phyloP scores from a whole-genome alignment of 257 asterid genomes.

The Schizonepeta tenuifolia region DNA sequence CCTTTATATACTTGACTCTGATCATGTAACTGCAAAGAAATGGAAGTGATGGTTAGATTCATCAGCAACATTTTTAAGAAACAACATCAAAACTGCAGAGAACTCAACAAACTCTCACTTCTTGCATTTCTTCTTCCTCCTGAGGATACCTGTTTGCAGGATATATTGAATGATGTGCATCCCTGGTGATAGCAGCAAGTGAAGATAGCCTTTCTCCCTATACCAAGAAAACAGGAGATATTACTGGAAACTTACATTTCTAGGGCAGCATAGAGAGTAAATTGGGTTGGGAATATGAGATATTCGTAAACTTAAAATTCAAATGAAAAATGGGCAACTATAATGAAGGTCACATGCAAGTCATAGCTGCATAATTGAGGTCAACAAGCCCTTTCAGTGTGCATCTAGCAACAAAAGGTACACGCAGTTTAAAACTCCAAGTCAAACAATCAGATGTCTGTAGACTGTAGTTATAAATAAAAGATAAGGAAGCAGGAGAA shows the following conservation, averaged over 20 bases:
- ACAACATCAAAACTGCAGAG: slow-evolving; percentile 24
- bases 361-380: neutral
- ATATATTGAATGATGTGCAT: slow-evolving; percentile 44
- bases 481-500: too few species aligned
- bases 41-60: slow-evolving; percentile 16
- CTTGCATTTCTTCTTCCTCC: slow-evolving; percentile 47
- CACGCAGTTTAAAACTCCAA: neutral
- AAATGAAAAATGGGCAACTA: neutral
- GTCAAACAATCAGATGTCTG: neutral
- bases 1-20: slow-evolving; percentile 48
- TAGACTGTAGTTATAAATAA: too few species aligned
- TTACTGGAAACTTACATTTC: slow-evolving; percentile 21
- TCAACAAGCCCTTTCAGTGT: neutral
- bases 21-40: slow-evolving; percentile 54
- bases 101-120: slow-evolving; percentile 48
- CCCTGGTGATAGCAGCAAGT: slow-evolving; percentile 45
- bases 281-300: neutral
- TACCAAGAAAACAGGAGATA: slow-evolving; percentile 33
- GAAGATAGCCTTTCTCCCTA: slow-evolving; percentile 62
- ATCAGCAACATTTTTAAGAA: slow-evolving; percentile 9
- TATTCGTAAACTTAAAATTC: neutral
- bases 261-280: neutral
- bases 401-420: neutral
- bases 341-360: neutral
- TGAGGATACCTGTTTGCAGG: slow-evolving; percentile 46